Evolutionary conservation across 106 monocot genomes (phyloP).

Genomic region (Dendrobium officinale): DNA sequence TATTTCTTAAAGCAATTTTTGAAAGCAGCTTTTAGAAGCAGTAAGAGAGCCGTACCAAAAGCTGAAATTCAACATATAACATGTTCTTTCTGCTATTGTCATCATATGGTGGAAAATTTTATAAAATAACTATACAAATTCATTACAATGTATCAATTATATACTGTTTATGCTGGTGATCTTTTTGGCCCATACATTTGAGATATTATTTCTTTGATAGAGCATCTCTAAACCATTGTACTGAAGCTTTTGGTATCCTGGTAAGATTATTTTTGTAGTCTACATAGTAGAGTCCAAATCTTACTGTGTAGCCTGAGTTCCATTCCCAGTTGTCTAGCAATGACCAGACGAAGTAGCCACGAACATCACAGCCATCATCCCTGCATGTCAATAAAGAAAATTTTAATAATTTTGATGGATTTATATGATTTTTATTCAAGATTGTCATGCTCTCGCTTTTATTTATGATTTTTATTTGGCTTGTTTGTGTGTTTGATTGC

Average conservation of each 20-base stretch:
- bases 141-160: background rate
- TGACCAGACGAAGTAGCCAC: constrained; percentile 77
- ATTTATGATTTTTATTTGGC: too few relatives aligned
- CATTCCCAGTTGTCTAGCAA: constrained; percentile 84
- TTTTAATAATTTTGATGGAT: too few relatives aligned
- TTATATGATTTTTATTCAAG: too few relatives aligned
- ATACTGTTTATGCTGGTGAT: background rate
- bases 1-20: too few relatives aligned
- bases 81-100: too few relatives aligned
- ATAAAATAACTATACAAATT: too few relatives aligned
- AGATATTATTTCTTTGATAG: constrained; percentile 13
- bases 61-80: too few relatives aligned
- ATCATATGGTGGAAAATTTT: too few relatives aligned
- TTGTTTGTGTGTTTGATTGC: too few relatives aligned
- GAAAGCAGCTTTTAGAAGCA: too few relatives aligned
- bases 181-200: background rate
- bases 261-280: constrained; percentile 68
- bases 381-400: constrained; percentile 15
- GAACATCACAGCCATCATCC: constrained; percentile 55
- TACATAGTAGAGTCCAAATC: constrained; percentile 66
- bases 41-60: too few relatives aligned
- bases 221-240: constrained; percentile 46
- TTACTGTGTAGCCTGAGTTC: constrained; percentile 60
- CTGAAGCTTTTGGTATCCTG: constrained; percentile 72
- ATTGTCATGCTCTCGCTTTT: too few relatives aligned